A percentile compares a stretch with the other conserved stretches of the same genome.
Evolutionary conservation across 148 eudicot species (phyloP).

Genomic region (Fagopyrum esculentum): DNA sequence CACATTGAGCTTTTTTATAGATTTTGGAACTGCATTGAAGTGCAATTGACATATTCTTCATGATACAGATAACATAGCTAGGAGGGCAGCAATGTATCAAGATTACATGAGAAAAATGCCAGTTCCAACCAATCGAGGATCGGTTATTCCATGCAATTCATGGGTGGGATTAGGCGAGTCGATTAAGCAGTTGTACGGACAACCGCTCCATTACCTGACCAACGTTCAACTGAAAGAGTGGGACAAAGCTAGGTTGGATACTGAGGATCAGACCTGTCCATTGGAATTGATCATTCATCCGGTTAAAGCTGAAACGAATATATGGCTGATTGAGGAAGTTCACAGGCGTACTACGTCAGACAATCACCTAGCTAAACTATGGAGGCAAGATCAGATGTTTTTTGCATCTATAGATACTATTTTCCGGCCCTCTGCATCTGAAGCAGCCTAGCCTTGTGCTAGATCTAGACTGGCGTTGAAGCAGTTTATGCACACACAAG

Average conservation of each 20-base stretch:
- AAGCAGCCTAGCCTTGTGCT: no score
- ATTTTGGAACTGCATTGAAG: not conserved
- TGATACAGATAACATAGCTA: conserved; percentile 31
- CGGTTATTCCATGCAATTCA: conserved; percentile 55
- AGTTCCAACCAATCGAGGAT: conserved; percentile 53
- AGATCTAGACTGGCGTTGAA: no score
- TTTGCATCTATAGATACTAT: no score
- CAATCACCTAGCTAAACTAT: no score
- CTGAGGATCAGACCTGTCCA: not conserved
- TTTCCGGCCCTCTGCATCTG: no score
- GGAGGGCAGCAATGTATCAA: conserved; percentile 65
- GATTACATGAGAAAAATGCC: conserved; percentile 65
- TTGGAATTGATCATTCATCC: no score
- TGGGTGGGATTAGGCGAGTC: conserved; percentile 66
- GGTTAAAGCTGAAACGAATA: no score
- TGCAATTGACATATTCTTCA: no score
- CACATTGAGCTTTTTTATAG: not conserved
- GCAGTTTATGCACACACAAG: not conserved
- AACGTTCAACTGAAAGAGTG: conserved; percentile 42
- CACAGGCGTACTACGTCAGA: no score
- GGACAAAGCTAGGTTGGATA: conserved; percentile 58
- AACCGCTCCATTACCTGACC: conserved; percentile 30
- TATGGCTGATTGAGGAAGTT: no score
- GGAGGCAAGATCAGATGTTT: no score
- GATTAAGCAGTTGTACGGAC: conserved; percentile 53